Evolutionary conservation across 139 green algal genomes (phyloP), one percentile per base, ranked within the genome.

Genomic region (Chlamydomonas sphaeroides): DNA sequence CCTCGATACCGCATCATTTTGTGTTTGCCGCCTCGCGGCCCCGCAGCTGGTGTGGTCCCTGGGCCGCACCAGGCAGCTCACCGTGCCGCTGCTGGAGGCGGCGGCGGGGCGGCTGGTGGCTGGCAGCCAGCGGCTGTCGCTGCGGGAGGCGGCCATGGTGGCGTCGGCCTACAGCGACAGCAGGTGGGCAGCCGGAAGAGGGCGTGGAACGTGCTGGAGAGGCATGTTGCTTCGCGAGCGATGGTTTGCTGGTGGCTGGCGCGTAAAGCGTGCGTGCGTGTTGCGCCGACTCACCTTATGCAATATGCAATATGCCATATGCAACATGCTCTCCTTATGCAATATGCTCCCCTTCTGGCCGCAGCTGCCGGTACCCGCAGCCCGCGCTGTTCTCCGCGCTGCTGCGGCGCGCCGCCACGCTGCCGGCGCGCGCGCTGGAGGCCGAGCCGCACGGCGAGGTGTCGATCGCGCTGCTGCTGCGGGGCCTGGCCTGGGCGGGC

Each of bases 131-230:
- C 74, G 74, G 39, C 74, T 80, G 74, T 36, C 30, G 3, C 74
- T 80, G 74, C 59, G 74, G 30, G 74, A 80, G 39, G 74, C 74
- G 23, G 74, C 74, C 59, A 80, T 80, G 74, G 74, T 70, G 74
- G 74, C 74, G 11, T 59, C 59, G n/a, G 74, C 74, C 21, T 80
- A 71, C 72, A 35, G 66, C 1, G 33, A 35, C 8, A n/a, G n/a
- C n/a, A n/a, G n/a, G n/a, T n/a, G n/a, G n/a, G n/a, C n/a, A n/a
- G n/a, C n/a, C n/a, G n/a, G n/a, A n/a, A n/a, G n/a, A n/a, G n/a
- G n/a, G n/a, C n/a, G n/a, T n/a, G n/a, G n/a, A n/a, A n/a, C n/a
- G n/a, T n/a, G n/a, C n/a, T n/a, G n/a, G n/a, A n/a, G n/a, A n/a
- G n/a, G n/a, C n/a, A n/a, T n/a, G n/a, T n/a, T n/a, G n/a, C n/a